phyloP scores from a whole-genome alignment of 2,329 filamentous ascomycete genomes.

The Endothia cerciana region DNA sequence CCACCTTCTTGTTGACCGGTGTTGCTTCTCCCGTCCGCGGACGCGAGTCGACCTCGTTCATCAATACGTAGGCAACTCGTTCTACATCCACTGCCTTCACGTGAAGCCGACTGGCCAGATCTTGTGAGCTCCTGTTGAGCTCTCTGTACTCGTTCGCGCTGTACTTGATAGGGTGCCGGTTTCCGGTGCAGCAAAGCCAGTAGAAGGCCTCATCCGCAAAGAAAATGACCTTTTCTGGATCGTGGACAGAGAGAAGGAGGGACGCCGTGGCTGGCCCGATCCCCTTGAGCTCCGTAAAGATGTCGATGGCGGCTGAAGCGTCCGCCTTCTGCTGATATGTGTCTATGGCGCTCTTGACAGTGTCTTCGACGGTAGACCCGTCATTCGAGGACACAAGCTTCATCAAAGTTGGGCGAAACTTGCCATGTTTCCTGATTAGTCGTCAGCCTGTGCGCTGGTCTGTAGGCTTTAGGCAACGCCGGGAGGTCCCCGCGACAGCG shows the following conservation, averaged over 20 bases:
- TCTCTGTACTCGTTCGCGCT: slow-evolving; percentile 67
- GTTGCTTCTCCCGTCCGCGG: slow-evolving; percentile 3
- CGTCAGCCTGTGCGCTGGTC: slow-evolving; percentile 7
- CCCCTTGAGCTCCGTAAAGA: slow-evolving; percentile 66
- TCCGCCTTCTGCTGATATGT: slow-evolving; percentile 46
- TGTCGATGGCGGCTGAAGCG: slow-evolving; percentile 50
- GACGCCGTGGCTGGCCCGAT: slow-evolving; percentile 82
- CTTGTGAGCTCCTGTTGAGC: slow-evolving; percentile 50
- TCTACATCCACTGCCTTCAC: slow-evolving; percentile 67
- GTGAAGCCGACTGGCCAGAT: slow-evolving; percentile 52
- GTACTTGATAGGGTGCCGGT: slow-evolving; percentile 66
- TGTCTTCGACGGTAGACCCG: slow-evolving; percentile 46
- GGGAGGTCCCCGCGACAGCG: background rate
- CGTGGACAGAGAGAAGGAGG: slow-evolving; percentile 69
- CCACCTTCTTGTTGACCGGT: slow-evolving; percentile 14
- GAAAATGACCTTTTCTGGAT: slow-evolving; percentile 65
- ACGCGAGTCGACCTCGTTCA: slow-evolving; percentile 44
- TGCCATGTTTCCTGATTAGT: slow-evolving; percentile 58
- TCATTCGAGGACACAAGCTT: slow-evolving; percentile 66
- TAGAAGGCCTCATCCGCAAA: slow-evolving; percentile 81
- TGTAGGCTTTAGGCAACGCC: background rate
- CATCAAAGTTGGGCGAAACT: slow-evolving; percentile 64
- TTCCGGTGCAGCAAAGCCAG: slow-evolving; percentile 66
- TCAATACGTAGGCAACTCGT: slow-evolving; percentile 71
- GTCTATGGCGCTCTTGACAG: slow-evolving; percentile 56